Evolutionary conservation across 1,284 basidiomycete species (phyloP), one percentile per base, ranked within the genome.

Genomic region (Cryptococcus neoformans): DNA sequence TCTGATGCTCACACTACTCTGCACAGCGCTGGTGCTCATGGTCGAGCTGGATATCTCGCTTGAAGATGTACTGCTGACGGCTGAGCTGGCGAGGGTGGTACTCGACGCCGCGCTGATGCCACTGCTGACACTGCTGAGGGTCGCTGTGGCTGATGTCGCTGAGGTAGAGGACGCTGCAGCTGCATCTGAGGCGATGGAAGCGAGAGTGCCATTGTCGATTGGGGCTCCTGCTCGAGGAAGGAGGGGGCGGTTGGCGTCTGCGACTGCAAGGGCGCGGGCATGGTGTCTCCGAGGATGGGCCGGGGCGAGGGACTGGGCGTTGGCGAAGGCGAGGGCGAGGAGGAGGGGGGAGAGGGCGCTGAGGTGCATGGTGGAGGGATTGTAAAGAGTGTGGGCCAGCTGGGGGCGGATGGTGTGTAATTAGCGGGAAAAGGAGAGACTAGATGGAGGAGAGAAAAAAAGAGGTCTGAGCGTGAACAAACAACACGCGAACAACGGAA

Each of bases 261-360:
- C 49, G 36, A 57, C 57, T 36, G 60, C 49, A 38, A 57, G 53
- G 3, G 59, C 59, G 51, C 65, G 53, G 28, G 57, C 61, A 42
- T 63, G 65, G 44, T 65, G 65, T 52, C 65, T 49, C 21, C 62
- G 56, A 3, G 49, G 39, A 21, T 56, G 36, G 21, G 42, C 48
- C 42, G 57, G 28, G 34, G 52, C 52, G 28, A 28, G 4, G 28
- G 44, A 28, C 4, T 28, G 28, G 34, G 16, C 49, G 34, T 21
- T 58, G 28, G 62, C 64, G 28, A 65, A 52, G 3, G 58, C 57
- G 44, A 63, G 53, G 21, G 60, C 57, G 10, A 64, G 53, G 40
- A 66, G 51, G 47, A 63, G 56, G 50, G 62, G 58, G 44, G 59
- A 46, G 39, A 54, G 40, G 28, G 57, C 16, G 51, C 54, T 48